Evolutionary conservation across 208 protist species (phyloP).

Genomic region (Phytomonas sp.): DNA sequence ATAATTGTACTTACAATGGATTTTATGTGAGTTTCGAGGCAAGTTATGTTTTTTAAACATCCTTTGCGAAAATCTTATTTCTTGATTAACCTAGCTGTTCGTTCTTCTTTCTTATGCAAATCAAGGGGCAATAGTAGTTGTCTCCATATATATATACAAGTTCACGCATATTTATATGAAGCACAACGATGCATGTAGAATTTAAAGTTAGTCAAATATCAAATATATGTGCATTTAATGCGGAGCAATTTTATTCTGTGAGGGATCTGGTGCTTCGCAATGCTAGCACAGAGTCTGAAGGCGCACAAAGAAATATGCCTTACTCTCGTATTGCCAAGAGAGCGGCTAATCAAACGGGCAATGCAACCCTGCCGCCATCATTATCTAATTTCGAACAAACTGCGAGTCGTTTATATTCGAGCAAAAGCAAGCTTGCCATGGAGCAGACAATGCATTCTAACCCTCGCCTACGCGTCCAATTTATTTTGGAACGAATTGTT

Average conservation of each 20-base stretch:
- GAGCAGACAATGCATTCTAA: neutral
- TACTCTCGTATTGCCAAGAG: neutral
- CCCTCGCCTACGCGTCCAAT: slow-evolving; percentile 46
- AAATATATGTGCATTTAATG: slow-evolving; percentile 46
- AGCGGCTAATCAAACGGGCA: neutral
- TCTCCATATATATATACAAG: neutral
- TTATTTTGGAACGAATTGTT: slow-evolving; percentile 63
- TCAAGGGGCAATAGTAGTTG: neutral
- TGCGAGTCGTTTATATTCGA: neutral
- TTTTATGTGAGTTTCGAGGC: neutral
- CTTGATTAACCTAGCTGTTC: slow-evolving; percentile 4
- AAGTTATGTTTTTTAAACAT: neutral
- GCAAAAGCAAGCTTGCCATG: neutral
- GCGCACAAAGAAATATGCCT: neutral
- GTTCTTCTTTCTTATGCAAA: slow-evolving; percentile 2
- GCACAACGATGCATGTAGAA: slow-evolving; percentile 64
- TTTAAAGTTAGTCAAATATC: slow-evolving; percentile 51
- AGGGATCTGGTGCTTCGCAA: slow-evolving; percentile 31
- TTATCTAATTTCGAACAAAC: neutral
- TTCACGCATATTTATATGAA: neutral
- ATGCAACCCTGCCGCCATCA: neutral
- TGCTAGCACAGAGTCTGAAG: neutral
- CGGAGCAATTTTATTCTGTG: slow-evolving; percentile 71
- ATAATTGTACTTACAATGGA: neutral
- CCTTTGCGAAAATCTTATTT: neutral